phyloP scores from a whole-genome alignment of 163 green algal species.

The Chlamydomonas reinhardtii region DNA sequence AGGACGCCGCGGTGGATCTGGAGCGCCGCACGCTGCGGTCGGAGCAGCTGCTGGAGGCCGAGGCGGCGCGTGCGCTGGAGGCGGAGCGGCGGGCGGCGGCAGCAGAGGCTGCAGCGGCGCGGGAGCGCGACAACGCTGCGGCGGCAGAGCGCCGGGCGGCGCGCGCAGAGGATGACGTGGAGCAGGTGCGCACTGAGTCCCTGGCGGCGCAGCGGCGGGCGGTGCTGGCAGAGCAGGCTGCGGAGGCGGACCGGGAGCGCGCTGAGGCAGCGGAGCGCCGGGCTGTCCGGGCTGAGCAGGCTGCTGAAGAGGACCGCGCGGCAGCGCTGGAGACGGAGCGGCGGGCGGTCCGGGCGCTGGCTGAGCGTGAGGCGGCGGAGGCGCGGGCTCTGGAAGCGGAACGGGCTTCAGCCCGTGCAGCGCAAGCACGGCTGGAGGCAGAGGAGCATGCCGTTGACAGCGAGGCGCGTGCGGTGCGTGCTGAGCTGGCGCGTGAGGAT shows the following conservation, averaged over 20 bases:
- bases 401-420: background rate
- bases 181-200: background rate
- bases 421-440: background rate
- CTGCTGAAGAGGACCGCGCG: background rate
- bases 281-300: background rate
- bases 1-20: background rate
- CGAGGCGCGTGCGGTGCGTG: background rate
- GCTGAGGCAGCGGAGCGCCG: background rate
- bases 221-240: background rate
- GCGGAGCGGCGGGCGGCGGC: conserved; percentile 3
- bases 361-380: background rate
- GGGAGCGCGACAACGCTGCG: background rate
- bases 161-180: background rate
- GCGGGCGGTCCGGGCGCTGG: background rate
- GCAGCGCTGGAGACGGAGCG: background rate
- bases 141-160: background rate
- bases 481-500: conserved; percentile 3
- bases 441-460: background rate
- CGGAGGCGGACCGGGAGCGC: background rate
- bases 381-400: background rate
- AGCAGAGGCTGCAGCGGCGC: background rate
- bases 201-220: conserved; percentile 3
- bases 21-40: background rate
- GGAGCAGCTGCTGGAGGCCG: background rate
- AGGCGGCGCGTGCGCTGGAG: background rate